phyloP scores from a whole-genome alignment of 495 filamentous ascomycete genomes.

The Penicillium coprophilum region DNA sequence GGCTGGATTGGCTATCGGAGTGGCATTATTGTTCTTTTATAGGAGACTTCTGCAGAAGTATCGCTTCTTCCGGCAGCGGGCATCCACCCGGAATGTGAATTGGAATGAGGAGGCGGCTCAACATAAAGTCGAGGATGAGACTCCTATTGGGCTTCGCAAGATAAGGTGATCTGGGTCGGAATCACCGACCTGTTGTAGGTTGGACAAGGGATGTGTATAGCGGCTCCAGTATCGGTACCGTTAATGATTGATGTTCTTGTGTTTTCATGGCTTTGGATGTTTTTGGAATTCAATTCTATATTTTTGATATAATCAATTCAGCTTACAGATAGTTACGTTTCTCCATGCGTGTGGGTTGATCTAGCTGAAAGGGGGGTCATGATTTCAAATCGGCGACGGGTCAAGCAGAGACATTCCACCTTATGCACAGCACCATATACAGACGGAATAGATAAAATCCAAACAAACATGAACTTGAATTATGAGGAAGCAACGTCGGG shows the following conservation, averaged over 20 bases:
- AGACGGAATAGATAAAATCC: too few relatives aligned
- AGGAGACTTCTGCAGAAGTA: background rate
- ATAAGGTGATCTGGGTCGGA: background rate
- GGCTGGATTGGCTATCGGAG: constrained; percentile 32
- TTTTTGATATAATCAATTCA: background rate
- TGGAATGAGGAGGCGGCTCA: background rate
- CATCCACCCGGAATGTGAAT: background rate
- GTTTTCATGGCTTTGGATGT: background rate
- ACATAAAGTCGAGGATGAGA: background rate
- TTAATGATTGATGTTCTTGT: background rate
- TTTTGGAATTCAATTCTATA: background rate
- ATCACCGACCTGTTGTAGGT: background rate
- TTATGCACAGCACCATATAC: too few relatives aligned
- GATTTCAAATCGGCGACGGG: too few relatives aligned
- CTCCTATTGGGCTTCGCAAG: background rate
- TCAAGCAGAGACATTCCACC: too few relatives aligned
- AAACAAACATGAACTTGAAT: too few relatives aligned
- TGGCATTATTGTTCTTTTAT: constrained; percentile 14
- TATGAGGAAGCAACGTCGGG: too few relatives aligned
- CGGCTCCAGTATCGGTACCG: background rate
- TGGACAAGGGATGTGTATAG: background rate
- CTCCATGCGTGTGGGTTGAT: background rate
- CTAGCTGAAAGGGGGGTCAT: too few relatives aligned
- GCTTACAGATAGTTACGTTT: background rate
- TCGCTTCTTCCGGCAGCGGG: background rate